Evolutionary conservation across 169 alveolate species (phyloP).

Genomic region (Besnoitia besnoiti): DNA sequence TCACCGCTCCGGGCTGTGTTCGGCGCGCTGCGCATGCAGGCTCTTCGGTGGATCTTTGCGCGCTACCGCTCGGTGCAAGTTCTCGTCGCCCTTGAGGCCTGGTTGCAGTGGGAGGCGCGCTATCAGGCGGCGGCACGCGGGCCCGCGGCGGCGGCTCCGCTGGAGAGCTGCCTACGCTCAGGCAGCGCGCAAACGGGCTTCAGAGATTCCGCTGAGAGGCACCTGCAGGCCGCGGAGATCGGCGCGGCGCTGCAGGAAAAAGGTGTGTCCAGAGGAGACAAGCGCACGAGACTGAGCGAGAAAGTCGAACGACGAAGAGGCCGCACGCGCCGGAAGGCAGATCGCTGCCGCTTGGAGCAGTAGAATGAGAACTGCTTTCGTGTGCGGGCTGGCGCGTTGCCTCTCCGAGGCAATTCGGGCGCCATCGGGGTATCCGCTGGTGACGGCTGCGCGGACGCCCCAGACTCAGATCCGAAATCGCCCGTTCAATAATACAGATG

Average conservation of each 20-base stretch:
- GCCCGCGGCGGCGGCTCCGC: background rate
- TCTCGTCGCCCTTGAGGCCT: background rate
- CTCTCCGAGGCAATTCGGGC: too few species aligned
- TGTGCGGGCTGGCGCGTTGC: too few species aligned
- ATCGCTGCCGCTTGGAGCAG: too few species aligned
- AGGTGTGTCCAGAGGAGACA: background rate
- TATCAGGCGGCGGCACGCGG: background rate
- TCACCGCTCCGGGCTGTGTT: too few species aligned
- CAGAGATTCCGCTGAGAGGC: background rate
- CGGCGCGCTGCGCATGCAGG: background rate
- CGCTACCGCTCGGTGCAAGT: conserved; percentile 22
- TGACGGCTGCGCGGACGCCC: too few species aligned
- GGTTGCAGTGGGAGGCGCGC: conserved; percentile 19
- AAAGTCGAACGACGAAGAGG: too few species aligned
- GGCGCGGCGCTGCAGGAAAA: too few species aligned
- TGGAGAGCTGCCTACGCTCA: background rate
- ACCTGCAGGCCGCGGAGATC: background rate
- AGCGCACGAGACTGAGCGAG: background rate
- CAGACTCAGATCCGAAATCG: too few species aligned
- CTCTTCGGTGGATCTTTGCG: conserved; percentile 28
- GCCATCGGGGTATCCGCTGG: too few species aligned
- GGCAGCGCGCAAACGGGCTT: background rate
- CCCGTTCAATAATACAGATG: too few species aligned
- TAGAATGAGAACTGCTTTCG: too few species aligned
- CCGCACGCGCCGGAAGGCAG: too few species aligned